These are phyloP conservation scores for Verticillium isaacii DNA, from an alignment of 2,329 filamentous ascomycete genomes.

Conservation along the genomic window DNA sequence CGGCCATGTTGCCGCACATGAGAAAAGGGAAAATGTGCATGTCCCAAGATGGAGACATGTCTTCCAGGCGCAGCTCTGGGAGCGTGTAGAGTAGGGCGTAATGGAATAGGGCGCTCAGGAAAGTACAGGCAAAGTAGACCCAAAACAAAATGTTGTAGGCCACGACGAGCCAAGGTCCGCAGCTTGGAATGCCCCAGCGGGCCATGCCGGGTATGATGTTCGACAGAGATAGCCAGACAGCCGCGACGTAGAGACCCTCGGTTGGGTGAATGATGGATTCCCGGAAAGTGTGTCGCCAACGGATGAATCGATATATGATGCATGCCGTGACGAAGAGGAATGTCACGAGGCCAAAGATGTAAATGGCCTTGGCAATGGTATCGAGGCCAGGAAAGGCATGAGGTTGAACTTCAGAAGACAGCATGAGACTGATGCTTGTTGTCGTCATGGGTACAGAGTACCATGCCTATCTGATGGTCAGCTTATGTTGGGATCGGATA, in stretches of 20 bases:
- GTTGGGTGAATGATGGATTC: constrained; percentile 41
- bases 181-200: constrained; percentile 43
- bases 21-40: constrained; percentile 60
- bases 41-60: constrained; percentile 59
- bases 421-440: constrained; percentile 46
- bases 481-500: not conserved
- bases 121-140: constrained; percentile 51
- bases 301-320: constrained; percentile 45
- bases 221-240: constrained; percentile 56
- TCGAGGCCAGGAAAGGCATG: constrained; percentile 47
- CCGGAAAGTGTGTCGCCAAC: constrained; percentile 41
- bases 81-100: constrained; percentile 54
- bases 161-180: constrained; percentile 43
- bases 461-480: not conserved
- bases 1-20: constrained; percentile 57
- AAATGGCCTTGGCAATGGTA: constrained; percentile 47
- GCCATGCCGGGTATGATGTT: constrained; percentile 50
- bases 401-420: constrained; percentile 39
- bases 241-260: constrained; percentile 57
- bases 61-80: constrained; percentile 34
- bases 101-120: constrained; percentile 48
- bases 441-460: constrained; percentile 13
- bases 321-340: constrained; percentile 46
- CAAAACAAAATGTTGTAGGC: constrained; percentile 56
- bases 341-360: constrained; percentile 46